Evolutionary conservation across 495 filamentous ascomycete species (phyloP).

Genomic region (Neurospora terricola): DNA sequence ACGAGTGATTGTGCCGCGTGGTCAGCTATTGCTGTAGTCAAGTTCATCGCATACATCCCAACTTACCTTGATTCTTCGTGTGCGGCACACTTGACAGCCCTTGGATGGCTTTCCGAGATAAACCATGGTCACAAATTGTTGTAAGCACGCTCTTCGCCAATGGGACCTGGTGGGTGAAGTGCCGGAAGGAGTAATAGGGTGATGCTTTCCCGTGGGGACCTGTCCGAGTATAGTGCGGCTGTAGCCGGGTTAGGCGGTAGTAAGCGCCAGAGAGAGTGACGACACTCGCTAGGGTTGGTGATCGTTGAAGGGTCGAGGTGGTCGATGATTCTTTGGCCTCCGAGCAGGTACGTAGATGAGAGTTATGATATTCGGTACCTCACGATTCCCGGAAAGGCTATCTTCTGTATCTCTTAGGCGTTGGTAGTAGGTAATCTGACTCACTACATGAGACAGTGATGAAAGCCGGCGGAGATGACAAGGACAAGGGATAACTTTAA

Average conservation of each 20-base stretch:
- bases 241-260: not conserved
- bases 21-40: not conserved
- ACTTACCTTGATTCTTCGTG: slow-evolving; percentile 60
- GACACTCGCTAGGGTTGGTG: not conserved
- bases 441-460: not conserved
- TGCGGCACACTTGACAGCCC: slow-evolving; percentile 64
- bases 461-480: not conserved
- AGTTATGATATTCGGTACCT: not conserved
- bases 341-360: not conserved
- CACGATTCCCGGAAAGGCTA: not conserved
- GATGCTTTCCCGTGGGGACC: not conserved
- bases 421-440: not conserved
- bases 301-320: not conserved
- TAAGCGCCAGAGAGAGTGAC: not conserved
- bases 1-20: not conserved
- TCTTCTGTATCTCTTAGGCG: not conserved
- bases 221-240: not conserved
- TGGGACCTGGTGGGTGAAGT: not conserved
- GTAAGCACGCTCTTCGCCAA: not conserved
- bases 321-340: not conserved
- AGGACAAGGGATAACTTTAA: not conserved
- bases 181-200: not conserved
- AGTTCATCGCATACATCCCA: not conserved
- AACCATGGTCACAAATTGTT: slow-evolving; percentile 41
- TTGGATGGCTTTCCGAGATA: slow-evolving; percentile 65